A percentile compares a stretch with the other conserved stretches of the same genome.
Conservation (phyloP, 73 alveolate species). For the Paraurostyla sp. region DNA sequence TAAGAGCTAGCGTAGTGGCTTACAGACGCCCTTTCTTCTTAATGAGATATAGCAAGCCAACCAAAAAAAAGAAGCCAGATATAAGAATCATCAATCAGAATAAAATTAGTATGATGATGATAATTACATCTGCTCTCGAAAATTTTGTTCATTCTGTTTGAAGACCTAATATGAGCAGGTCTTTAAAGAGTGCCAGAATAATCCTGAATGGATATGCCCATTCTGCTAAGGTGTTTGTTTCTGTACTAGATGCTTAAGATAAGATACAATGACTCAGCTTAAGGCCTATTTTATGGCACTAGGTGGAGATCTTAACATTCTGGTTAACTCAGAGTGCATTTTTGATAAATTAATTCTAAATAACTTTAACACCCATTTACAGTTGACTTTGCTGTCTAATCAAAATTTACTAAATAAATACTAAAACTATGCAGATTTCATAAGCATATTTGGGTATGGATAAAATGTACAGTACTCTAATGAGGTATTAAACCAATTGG, state of each 20-base stretch:
- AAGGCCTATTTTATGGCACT: slow-evolving; percentile 65
- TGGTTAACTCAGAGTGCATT: slow-evolving; percentile 21
- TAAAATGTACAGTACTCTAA: background rate
- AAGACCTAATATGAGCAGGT: slow-evolving; percentile 62
- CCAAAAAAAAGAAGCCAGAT: background rate
- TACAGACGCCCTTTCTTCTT: slow-evolving; percentile 1
- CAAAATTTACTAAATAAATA: background rate
- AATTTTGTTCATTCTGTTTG: slow-evolving; percentile 70
- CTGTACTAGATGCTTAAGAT: slow-evolving; percentile 72
- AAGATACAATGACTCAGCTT: slow-evolving; percentile 69
- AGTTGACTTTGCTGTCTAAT: slow-evolving; percentile 36
- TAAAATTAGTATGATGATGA: slow-evolving; percentile 20
- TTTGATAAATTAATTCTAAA: slow-evolving; percentile 54
- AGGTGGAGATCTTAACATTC: slow-evolving; percentile 63
- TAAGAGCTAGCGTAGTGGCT: background rate
- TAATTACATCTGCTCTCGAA: slow-evolving; percentile 58
- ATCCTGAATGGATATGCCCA: slow-evolving; percentile 71
- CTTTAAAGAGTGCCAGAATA: slow-evolving; percentile 45
- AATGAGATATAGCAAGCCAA: background rate
- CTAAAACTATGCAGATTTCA: slow-evolving; percentile 12
- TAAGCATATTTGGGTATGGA: background rate
- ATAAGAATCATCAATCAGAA: slow-evolving; percentile 12
- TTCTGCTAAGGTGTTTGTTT: slow-evolving; percentile 76
- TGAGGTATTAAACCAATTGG: background rate
- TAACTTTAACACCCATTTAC: slow-evolving; percentile 50